phyloP scores from a whole-genome alignment of 75 land plant genomes.

The Isoetes taiwanensis region DNA sequence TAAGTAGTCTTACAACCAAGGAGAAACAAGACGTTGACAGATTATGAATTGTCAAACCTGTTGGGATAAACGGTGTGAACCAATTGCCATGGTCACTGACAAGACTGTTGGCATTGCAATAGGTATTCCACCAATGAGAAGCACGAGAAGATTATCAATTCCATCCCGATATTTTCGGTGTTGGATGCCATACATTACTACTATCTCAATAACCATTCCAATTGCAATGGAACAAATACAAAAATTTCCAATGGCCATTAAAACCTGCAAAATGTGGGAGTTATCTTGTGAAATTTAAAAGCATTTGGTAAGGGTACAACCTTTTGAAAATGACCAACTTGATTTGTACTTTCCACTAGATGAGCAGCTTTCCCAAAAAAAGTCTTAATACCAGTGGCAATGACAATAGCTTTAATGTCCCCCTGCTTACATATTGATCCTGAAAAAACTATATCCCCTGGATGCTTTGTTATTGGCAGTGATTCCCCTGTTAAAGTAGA shows the following conservation, averaged over 20 bases:
- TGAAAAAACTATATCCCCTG: constrained; percentile 59
- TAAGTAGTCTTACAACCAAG: neutral
- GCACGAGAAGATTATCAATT: neutral
- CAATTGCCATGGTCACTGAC: constrained; percentile 1
- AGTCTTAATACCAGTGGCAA: constrained; percentile 78
- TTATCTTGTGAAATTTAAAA: constrained; percentile 7
- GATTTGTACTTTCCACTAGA: constrained; percentile 63
- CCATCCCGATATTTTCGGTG: neutral
- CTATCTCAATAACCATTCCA: neutral
- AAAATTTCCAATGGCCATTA: constrained; percentile 1
- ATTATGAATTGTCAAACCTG: neutral
- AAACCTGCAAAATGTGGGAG: neutral
- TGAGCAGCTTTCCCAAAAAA: constrained; percentile 90
- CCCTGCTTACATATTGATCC: constrained; percentile 87
- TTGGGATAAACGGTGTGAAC: neutral
- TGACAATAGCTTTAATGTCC: constrained; percentile 71
- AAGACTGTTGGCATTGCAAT: constrained; percentile 4
- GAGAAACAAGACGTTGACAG: neutral
- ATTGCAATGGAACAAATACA: neutral
- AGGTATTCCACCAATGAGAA: constrained; percentile 7
- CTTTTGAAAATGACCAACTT: constrained; percentile 84
- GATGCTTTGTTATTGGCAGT: constrained; percentile 54
- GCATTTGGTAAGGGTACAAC: constrained; percentile 7
- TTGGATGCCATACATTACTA: neutral
- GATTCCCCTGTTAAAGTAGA: constrained; percentile 70